Conservation (phyloP, 2,329 filamentous ascomycete genomes). For the Hymenoscyphus scutula region DNA sequence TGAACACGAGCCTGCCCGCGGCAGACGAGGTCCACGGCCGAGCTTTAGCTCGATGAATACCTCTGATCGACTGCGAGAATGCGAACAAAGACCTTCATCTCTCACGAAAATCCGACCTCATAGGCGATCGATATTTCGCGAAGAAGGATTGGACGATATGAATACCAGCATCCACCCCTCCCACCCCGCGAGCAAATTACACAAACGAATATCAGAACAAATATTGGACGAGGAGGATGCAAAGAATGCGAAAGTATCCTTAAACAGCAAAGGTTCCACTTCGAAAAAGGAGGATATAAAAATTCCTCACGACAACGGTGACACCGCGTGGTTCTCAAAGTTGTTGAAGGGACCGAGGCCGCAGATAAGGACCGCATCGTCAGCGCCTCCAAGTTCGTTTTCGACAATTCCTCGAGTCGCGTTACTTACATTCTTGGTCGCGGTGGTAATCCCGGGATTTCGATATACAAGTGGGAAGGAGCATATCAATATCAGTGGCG, state of each 20-base stretch:
- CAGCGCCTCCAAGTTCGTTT: slow-evolving; percentile 43
- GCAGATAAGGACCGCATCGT: slow-evolving; percentile 44
- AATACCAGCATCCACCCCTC: slow-evolving; percentile 21
- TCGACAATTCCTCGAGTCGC: slow-evolving; percentile 45
- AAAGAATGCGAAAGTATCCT: slow-evolving; percentile 13
- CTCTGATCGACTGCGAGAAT: slow-evolving; percentile 27
- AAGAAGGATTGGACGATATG: slow-evolving; percentile 33
- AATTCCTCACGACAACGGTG: background rate
- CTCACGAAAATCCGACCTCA: slow-evolving; percentile 19
- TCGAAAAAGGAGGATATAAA: slow-evolving; percentile 1
- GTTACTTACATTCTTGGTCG: slow-evolving; percentile 50
- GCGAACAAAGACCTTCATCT: slow-evolving; percentile 17
- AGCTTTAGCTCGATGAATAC: slow-evolving; percentile 28
- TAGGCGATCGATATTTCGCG: slow-evolving; percentile 28
- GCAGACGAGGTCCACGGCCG: slow-evolving; percentile 19
- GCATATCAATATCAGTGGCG: slow-evolving; percentile 44
- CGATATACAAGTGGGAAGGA: slow-evolving; percentile 40
- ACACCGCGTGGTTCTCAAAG: slow-evolving; percentile 24
- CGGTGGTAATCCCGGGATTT: slow-evolving; percentile 49
- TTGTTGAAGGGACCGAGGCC: slow-evolving; percentile 33
- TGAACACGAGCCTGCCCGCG: slow-evolving; percentile 17
- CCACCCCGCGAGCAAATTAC: slow-evolving; percentile 11
- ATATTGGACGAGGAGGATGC: slow-evolving; percentile 10
- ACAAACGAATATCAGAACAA: slow-evolving; percentile 15
- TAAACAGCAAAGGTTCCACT: background rate